Conservation (phyloP, 805 yeast genomes). For the Barnettozyma sucrosica region DNA sequence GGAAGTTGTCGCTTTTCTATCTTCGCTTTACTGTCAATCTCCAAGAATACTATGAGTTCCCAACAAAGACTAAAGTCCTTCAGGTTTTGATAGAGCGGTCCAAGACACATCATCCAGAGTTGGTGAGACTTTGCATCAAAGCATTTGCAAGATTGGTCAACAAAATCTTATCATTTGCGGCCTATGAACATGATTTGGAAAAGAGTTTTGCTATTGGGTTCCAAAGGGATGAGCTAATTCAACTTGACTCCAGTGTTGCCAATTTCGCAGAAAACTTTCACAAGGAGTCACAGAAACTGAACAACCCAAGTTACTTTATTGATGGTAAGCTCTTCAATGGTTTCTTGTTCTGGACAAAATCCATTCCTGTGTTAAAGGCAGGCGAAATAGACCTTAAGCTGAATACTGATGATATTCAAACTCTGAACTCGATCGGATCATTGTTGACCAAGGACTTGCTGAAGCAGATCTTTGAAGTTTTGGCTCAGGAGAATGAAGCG, state of each 20-base stretch:
- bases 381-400: conserved; percentile 29
- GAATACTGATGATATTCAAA: conserved; percentile 35
- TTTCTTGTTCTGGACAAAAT: conserved; percentile 71
- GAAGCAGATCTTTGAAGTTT: conserved; percentile 39
- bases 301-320: conserved; percentile 45
- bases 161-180: conserved; percentile 40
- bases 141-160: conserved; percentile 51
- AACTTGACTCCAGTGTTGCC: conserved; percentile 31
- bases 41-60: conserved; percentile 48
- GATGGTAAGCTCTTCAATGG: conserved; percentile 56
- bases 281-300: conserved; percentile 45
- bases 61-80: conserved; percentile 36
- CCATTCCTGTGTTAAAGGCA: conserved; percentile 40
- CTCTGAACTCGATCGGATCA: conserved; percentile 39
- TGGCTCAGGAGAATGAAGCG: conserved; percentile 64
- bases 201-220: conserved; percentile 36
- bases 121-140: conserved; percentile 53
- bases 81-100: conserved; percentile 42
- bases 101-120: conserved; percentile 59
- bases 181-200: conserved; percentile 40
- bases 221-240: conserved; percentile 31
- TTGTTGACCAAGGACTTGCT: conserved; percentile 55
- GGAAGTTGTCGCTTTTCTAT: conserved; percentile 51
- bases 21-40: conserved; percentile 45
- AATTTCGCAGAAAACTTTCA: conserved; percentile 28